These are phyloP conservation scores for Diplodia mutila DNA, from an alignment of 2,329 filamentous ascomycete genomes.

Conservation along the genomic window DNA sequence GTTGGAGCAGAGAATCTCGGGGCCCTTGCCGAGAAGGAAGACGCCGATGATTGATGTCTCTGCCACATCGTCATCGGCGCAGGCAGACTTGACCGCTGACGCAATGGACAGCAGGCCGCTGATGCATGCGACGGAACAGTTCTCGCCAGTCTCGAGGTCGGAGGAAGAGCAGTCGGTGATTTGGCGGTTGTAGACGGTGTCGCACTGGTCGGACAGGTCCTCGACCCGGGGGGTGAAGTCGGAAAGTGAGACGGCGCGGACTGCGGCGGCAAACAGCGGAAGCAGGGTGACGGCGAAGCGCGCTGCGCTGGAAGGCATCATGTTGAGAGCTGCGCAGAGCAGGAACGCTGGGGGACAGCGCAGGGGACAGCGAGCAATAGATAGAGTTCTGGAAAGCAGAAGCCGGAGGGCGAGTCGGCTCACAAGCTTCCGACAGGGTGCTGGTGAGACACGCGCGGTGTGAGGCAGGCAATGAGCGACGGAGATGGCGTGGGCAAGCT, in stretches of 20 bases:
- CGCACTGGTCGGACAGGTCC: constrained; percentile 45
- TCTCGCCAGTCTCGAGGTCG: constrained; percentile 35
- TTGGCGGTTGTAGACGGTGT: constrained; percentile 44
- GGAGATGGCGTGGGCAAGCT: constrained; percentile 1
- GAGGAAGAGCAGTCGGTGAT: constrained; percentile 46
- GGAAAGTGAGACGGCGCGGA: constrained; percentile 46
- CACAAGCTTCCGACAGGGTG: constrained; percentile 2
- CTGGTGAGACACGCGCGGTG: constrained; percentile 21
- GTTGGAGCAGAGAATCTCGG: constrained; percentile 45
- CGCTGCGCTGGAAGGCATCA: constrained; percentile 20
- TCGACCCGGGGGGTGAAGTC: constrained; percentile 50
- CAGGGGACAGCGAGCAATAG: constrained; percentile 1
- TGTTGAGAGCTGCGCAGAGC: not conserved
- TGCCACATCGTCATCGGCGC: constrained; percentile 40
- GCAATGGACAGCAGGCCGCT: constrained; percentile 43
- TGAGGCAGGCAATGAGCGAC: constrained; percentile 13
- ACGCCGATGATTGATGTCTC: constrained; percentile 48
- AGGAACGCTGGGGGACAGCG: not conserved
- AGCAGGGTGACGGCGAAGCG: constrained; percentile 12
- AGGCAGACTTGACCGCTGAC: constrained; percentile 39
- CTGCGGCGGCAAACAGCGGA: constrained; percentile 30
- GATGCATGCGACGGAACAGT: constrained; percentile 46
- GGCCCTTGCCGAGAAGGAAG: constrained; percentile 47
- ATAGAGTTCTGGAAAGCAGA: not conserved
- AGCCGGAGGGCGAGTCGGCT: not conserved